phyloP scores from a whole-genome alignment of 2,329 filamentous ascomycete species.

The Curvularia sp. region DNA sequence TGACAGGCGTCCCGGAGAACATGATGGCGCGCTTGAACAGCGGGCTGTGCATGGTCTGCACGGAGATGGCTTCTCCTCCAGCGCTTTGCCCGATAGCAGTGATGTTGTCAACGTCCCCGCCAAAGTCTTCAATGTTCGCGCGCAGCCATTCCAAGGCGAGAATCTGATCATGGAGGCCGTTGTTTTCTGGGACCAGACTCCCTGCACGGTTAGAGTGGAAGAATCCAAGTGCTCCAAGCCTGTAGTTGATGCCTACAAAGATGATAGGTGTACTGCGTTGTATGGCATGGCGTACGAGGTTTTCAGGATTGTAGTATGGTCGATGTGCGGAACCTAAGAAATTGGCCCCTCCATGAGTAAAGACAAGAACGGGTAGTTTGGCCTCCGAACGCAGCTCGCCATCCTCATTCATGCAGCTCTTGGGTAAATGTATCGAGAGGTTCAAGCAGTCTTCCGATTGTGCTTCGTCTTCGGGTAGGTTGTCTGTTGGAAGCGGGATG shows the following conservation, averaged over 20 bases:
- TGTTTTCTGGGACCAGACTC: constrained; percentile 33
- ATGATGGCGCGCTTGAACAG: constrained; percentile 26
- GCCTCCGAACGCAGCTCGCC: constrained; percentile 14
- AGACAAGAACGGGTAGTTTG: constrained; percentile 59
- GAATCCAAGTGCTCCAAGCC: constrained; percentile 37
- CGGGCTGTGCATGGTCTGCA: constrained; percentile 19
- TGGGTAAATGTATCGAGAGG: constrained; percentile 37
- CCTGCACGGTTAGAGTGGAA: constrained; percentile 56
- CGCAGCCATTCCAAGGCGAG: constrained; percentile 49
- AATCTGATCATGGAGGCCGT: constrained; percentile 43
- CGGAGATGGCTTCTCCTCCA: constrained; percentile 46
- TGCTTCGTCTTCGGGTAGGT: constrained; percentile 25
- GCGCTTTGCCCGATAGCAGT: constrained; percentile 14
- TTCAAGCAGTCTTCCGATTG: constrained; percentile 56
- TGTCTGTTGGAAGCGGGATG: constrained; percentile 23
- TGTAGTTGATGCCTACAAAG: constrained; percentile 30
- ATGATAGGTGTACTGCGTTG: constrained; percentile 15
- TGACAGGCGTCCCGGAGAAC: constrained; percentile 24
- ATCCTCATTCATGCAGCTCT: constrained; percentile 54
- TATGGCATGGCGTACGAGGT: constrained; percentile 18
- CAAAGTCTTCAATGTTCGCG: constrained; percentile 46
- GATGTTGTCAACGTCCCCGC: constrained; percentile 37
- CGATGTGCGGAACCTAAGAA: constrained; percentile 58
- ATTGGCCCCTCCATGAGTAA: constrained; percentile 62
- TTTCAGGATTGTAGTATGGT: constrained; percentile 58